phyloP scores from a whole-genome alignment of 2,329 filamentous ascomycete genomes.

The Botrytis porri region DNA sequence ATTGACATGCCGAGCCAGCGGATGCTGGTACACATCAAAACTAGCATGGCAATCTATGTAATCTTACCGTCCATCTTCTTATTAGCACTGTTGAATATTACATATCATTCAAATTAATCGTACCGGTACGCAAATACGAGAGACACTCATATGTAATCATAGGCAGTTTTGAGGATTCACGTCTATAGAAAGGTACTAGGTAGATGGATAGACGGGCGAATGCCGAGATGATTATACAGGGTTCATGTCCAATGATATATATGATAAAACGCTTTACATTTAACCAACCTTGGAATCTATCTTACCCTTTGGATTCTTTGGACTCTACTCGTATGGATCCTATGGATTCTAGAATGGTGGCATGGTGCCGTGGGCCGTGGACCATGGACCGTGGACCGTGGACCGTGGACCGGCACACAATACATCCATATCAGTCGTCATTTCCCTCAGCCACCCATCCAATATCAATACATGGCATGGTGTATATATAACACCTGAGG shows the following conservation, averaged over 20 bases:
- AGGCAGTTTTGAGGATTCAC: background rate
- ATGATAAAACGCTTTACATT: background rate
- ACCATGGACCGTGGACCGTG: too few relatives aligned
- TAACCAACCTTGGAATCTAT: background rate
- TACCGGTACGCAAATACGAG: too few relatives aligned
- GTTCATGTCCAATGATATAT: background rate
- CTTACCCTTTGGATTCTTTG: background rate
- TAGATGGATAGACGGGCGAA: background rate
- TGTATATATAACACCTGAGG: background rate
- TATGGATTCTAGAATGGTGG: background rate
- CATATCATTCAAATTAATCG: background rate
- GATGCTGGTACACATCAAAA: background rate
- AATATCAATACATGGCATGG: background rate
- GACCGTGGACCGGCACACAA: background rate
- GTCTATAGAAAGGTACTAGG: background rate
- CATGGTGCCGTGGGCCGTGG: background rate
- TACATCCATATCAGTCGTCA: background rate
- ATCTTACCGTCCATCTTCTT: background rate
- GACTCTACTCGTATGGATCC: too few relatives aligned
- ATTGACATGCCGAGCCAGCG: constrained; percentile 4
- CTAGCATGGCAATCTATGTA: background rate
- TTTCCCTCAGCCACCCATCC: background rate
- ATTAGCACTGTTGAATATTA: background rate
- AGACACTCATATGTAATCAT: background rate
- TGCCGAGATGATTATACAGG: background rate